Evolutionary conservation across 176 grass and related monocot genomes (phyloP).

Genomic region (sorghum (Sorghum bicolor)): DNA sequence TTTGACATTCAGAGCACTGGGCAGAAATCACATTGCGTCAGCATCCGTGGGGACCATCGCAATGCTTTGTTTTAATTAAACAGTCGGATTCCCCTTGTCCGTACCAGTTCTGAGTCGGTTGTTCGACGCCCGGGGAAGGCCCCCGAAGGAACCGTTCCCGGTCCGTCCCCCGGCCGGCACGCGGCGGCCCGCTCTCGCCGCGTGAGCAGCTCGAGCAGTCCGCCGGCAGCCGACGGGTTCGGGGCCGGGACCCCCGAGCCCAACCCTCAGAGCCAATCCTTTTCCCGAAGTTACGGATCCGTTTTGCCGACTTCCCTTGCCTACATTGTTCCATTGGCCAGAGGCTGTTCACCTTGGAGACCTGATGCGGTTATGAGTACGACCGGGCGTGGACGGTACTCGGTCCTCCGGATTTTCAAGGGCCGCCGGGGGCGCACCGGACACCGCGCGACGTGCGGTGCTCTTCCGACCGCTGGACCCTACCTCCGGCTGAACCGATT

Average conservation of each 20-base stretch:
- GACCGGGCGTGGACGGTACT: conserved; percentile 39
- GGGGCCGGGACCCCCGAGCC: conserved; percentile 48
- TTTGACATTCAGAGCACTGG: conserved; percentile 81
- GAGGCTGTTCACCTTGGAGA: conserved; percentile 66
- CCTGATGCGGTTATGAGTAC: conserved; percentile 76
- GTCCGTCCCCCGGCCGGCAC: conserved; percentile 11
- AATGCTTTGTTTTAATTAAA: conserved; percentile 81
- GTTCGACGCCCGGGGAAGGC: conserved; percentile 33
- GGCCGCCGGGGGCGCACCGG: conserved; percentile 53
- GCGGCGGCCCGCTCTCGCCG: conserved; percentile 12
- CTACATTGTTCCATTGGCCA: conserved; percentile 64
- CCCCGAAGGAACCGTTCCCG: conserved; percentile 3
- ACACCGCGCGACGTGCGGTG: conserved; percentile 65
- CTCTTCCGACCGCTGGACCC: conserved; percentile 65
- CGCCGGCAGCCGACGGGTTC: conserved; percentile 1
- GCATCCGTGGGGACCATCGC: conserved; percentile 68
- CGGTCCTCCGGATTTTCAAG: conserved; percentile 69
- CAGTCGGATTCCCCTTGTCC: conserved; percentile 66
- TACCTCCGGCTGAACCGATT: conserved; percentile 72
- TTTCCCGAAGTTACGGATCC: conserved; percentile 77
- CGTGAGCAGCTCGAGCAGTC: conserved; percentile 9
- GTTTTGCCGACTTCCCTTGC: conserved; percentile 79
- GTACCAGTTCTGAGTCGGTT: conserved; percentile 50
- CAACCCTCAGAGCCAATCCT: conserved; percentile 68
- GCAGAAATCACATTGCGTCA: conserved; percentile 75